Base-by-base conservation (phyloP, 179 eudicot species). In the Silene noctiflora region DNA sequence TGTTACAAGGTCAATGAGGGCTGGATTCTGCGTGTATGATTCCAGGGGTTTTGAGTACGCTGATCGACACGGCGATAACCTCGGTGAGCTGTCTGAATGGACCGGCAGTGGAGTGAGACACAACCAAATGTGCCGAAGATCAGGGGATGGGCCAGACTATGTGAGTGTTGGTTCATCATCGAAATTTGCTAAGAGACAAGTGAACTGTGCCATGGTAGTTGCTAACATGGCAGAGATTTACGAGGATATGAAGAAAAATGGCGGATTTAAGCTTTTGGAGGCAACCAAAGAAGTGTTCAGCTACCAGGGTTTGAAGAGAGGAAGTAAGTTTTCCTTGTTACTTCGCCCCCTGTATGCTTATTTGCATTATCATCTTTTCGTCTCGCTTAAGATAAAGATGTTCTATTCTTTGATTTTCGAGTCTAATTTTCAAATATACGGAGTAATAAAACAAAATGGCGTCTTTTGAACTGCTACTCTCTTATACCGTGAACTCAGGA, bases 21-120 rank as follows among this genome's bases (percentile, higher is more conserved):
- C 84, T 46, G 95, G 97, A 17, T 91, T 91, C 75, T 91, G 95
- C 31, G 87, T 91, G 17, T 90, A 84, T 17, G 97, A 91, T 65
- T 83, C 93, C 1, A 82, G 91, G 71, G 97, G 97, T 14, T 86
- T 88, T 14, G 85, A 77, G 44, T 77, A 78, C 31, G 65, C 75
- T 19, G 78, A 81, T 35, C 78, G 55, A 13, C 69, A 80, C 66
- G 70, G 62, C 0, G 84, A 86, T 48, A 78, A 79, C 24, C 20
- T 86, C 3, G 63, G 61, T 4, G 92, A 87, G 58, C 75, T 91
- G 68, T 76, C 86, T 0, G 64, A 84, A 21, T 91, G 97, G 97
- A 79, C 87, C 75, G 71, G 25, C 0, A 79, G 83, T 0, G 97
- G 97, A 4, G 85, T 90, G 66, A 84, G 79, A 70, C 97, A 91